Base-by-base conservation (phyloP, 106 monocot species). In the Dendrobium chrysotoxum region DNA sequence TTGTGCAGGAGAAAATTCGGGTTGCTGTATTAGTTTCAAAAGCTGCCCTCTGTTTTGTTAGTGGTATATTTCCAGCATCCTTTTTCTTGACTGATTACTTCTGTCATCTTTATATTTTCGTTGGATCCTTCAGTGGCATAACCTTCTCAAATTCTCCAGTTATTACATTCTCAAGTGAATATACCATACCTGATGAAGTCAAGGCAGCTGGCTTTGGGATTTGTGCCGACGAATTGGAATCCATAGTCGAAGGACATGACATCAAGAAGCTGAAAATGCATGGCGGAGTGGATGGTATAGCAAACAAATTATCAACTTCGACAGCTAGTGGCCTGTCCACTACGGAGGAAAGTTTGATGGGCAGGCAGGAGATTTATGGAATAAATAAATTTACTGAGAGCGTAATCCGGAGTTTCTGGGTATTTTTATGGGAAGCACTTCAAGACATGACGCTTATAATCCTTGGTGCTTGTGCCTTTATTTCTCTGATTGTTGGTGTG, bases 391-490 rank as follows among this genome's bases (percentile, higher is more conserved):
- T 86, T 21, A 55, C 86, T 77, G 86, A 86, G 67, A 83, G 80
- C 26, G 68, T 78, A 46, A 23, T 54, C 16, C 26, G 71, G 38
- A 81, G 87, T 31, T 87, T 81, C 50, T 87, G 80, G 68, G 53
- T 81, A 30, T 87, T 77, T 61, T 72, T 87, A 28, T 87, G 87
- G 87, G 87, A 87, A 81, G 87, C 87, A n/a, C 71, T 87, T 8
- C 83, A 84, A 80, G 86, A 87, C 39, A 87, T 78, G 78, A 87
- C 87, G 3, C 87, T 87, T 64, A 81, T 87, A 53, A 87, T 87
- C 18, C 74, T 87, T 28, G 83, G 57, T 10, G 78, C 47, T 2
- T 87, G 87, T 57, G 87, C 87, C 31, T 20, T 84, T 74, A 35
- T 87, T 2, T 87, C 87, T 64, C 78, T 87, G 44, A 35, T 87